These are phyloP conservation scores for Exophiala sp. DNA, from an alignment of 2,329 filamentous ascomycete species.

Conservation along the genomic window DNA sequence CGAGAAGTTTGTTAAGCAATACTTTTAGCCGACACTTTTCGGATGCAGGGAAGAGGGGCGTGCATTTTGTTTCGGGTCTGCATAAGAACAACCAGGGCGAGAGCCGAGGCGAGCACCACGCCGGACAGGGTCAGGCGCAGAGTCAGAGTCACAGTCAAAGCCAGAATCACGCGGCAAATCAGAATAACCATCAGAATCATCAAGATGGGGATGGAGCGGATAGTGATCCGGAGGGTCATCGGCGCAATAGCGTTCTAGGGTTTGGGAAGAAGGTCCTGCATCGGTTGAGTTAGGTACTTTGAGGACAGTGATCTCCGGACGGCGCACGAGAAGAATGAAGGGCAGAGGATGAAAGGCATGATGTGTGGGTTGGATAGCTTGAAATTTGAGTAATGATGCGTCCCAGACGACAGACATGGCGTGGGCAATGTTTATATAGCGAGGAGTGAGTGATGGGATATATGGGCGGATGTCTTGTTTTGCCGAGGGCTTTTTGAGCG, in stretches of 20 bases:
- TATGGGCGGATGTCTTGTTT: slow-evolving; percentile 1
- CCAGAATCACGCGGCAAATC: background rate
- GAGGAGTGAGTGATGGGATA: background rate
- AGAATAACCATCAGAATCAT: background rate
- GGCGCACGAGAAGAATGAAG: no score
- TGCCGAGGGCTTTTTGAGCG: background rate
- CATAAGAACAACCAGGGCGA: slow-evolving; percentile 8
- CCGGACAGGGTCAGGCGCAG: slow-evolving; percentile 18
- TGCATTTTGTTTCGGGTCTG: slow-evolving; percentile 20
- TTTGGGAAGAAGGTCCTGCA: slow-evolving; percentile 42
- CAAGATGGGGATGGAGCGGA: slow-evolving; percentile 6
- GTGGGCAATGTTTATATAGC: no score
- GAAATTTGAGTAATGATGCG: no score
- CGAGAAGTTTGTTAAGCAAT: slow-evolving; percentile 23
- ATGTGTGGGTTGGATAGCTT: background rate
- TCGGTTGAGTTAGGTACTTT: slow-evolving; percentile 30
- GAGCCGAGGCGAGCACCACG: slow-evolving; percentile 13
- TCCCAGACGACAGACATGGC: no score
- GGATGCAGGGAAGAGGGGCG: slow-evolving; percentile 20
- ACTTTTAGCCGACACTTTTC: slow-evolving; percentile 26
- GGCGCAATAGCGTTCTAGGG: slow-evolving; percentile 40
- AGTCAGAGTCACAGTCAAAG: slow-evolving; percentile 2
- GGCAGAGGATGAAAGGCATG: background rate
- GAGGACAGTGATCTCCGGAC: slow-evolving; percentile 37
- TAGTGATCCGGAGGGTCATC: slow-evolving; percentile 22